These are phyloP conservation scores for Tetrapisispora nanseiensis DNA, from an alignment of 805 yeast genomes.

Conservation along the genomic window DNA sequence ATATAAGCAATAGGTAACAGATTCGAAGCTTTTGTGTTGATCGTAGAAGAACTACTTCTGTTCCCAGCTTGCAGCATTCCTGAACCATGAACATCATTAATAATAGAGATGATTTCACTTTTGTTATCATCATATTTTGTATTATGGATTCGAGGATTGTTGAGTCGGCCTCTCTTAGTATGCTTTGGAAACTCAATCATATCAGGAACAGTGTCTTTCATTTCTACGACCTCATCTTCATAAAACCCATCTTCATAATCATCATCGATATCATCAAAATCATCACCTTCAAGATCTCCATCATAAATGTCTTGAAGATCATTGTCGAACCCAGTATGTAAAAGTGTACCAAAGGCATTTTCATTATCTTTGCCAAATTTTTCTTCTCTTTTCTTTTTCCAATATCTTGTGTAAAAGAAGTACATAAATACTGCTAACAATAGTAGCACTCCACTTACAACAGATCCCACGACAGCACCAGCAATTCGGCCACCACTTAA, in stretches of 20 bases:
- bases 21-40: constrained; percentile 73
- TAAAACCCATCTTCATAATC: constrained; percentile 4
- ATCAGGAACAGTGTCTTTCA: constrained; percentile 1
- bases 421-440: constrained; percentile 31
- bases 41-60: constrained; percentile 46
- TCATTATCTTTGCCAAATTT: constrained; percentile 19
- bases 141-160: neutral
- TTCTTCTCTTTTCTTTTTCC: constrained; percentile 28
- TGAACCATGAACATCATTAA: constrained; percentile 24
- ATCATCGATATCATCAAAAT: constrained; percentile 16
- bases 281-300: constrained; percentile 8
- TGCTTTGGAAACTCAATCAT: neutral
- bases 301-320: constrained; percentile 10
- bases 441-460: constrained; percentile 35
- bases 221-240: constrained; percentile 1
- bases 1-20: constrained; percentile 86
- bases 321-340: constrained; percentile 15
- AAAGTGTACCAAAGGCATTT: constrained; percentile 9
- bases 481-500: neutral
- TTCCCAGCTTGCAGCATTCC: constrained; percentile 8
- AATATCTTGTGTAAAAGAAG: constrained; percentile 35
- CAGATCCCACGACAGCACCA: constrained; percentile 49
- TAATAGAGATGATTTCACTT: constrained; percentile 4
- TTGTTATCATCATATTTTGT: neutral
- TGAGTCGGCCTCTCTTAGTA: neutral